These are phyloP conservation scores for Melampsora abietis-canadensis DNA, from an alignment of 1,284 basidiomycete species.

Conservation along the genomic window DNA sequence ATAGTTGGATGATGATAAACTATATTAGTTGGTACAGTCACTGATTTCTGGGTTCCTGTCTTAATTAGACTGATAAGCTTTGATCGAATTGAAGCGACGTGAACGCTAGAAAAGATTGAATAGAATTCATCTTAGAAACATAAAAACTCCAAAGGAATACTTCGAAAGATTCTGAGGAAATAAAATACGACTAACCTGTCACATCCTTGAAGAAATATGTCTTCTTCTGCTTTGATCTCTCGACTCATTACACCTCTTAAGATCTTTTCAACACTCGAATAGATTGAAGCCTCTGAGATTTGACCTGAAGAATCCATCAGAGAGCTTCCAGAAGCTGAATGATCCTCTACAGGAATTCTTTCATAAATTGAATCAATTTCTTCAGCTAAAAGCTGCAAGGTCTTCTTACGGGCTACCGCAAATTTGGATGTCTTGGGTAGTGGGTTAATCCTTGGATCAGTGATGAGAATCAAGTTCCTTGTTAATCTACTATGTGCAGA, in stretches of 20 bases:
- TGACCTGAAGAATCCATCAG: not conserved
- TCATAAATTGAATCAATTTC: conserved; percentile 3
- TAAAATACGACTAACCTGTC: not conserved
- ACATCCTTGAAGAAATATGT: not conserved
- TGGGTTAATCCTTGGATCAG: not conserved
- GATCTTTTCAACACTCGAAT: not conserved
- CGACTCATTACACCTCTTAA: not conserved
- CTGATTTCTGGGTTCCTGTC: not conserved
- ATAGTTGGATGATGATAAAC: not conserved
- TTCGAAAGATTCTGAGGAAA: not conserved
- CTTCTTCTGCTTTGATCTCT: not conserved
- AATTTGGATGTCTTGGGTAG: not conserved
- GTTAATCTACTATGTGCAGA: not conserved
- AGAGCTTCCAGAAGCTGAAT: not conserved
- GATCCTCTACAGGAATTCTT: not conserved
- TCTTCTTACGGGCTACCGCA: not conserved
- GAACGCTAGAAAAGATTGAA: not conserved
- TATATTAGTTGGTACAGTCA: not conserved
- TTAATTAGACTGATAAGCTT: not conserved
- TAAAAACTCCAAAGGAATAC: not conserved
- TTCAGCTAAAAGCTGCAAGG: not conserved
- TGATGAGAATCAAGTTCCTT: not conserved
- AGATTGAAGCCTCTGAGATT: not conserved
- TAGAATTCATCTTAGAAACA: not conserved
- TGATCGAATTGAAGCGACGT: not conserved